These are phyloP conservation scores for Saccharomyces hybrid DNA, from an alignment of 1,139 yeast species.

Conservation along the genomic window DNA sequence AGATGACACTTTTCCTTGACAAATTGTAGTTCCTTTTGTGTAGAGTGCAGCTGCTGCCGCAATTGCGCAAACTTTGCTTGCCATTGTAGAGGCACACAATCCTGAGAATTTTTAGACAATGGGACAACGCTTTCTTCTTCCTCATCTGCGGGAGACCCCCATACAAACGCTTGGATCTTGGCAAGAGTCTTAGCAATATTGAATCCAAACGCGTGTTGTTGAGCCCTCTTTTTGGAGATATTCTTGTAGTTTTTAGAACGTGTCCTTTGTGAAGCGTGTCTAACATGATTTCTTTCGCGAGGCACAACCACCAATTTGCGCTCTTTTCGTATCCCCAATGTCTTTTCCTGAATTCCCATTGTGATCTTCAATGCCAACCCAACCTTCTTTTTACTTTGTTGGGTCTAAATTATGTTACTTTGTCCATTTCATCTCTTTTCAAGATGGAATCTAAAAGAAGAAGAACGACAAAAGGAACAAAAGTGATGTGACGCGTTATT, in stretches of 20 bases:
- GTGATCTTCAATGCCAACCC: not conserved
- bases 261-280: not conserved
- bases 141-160: not conserved
- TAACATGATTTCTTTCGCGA: not conserved
- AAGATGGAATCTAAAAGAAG: not conserved
- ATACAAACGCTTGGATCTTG: not conserved
- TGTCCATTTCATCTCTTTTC: not conserved
- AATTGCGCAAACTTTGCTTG: constrained; percentile 42
- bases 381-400: not conserved
- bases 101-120: constrained; percentile 4
- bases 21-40: constrained; percentile 53
- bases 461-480: too few species aligned
- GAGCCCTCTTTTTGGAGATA: constrained; percentile 6
- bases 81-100: constrained; percentile 17
- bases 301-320: not conserved
- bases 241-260: constrained; percentile 2
- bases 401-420: not conserved
- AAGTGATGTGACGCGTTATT: not conserved
- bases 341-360: not conserved
- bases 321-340: not conserved
- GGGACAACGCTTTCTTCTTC: not conserved
- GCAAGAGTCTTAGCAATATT: not conserved
- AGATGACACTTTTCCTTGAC: constrained; percentile 28
- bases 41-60: constrained; percentile 49
- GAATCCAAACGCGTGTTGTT: not conserved